Base-by-base conservation (phyloP, 352 stramenopile species). In the Chrysophaeum taylorii region DNA sequence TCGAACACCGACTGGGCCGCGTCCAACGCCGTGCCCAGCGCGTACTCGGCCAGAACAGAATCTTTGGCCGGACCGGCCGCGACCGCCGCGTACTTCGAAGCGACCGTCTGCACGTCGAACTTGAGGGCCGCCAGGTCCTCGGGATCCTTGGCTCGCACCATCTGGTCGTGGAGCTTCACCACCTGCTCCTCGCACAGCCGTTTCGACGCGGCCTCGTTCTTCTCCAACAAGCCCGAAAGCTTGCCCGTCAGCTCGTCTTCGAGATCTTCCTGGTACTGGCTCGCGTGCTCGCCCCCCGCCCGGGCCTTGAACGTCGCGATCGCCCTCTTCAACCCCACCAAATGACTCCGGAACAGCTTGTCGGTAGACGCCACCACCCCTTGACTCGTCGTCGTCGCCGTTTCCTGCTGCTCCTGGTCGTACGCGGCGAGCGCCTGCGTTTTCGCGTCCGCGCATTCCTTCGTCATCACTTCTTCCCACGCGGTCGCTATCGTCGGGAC, bases 401-500 rank as follows among this genome's bases (percentile, higher is more conserved):
- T n/a, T 16, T 43, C 31, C 33, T 45, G 7, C 5, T 89, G 57
- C 31, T 87, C 79, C 29, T 82, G 84, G 66, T 87, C 85, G 76
- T 90, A 91, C 31, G 73, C 53, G 9, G 89, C 85, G 38, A 83
- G 76, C 45, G 84, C 81, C 1, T 54, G 75, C 36, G 73, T 79
- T 73, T 89, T 83, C 9, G 85, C 85, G 72, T 91, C 90, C 35
- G 83, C 82, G 70, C 83, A 89, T 71, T 92, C 85, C 60, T 81
- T 89, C 0, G 80, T 82, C 36, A 85, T 90, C 38, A 92, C 85
- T 23, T 83, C 84, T 60, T 90, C 84, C 86, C 86, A 91, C 18
- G 86, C 85, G 14, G 84, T 91, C 25, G 84, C 87, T 68, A 91
- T 91, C 43, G 90, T 87, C 0, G 86, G 86, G 41, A 91, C 84